These are phyloP conservation scores for Phytopythium delawarense DNA, from an alignment of 352 stramenopile species.

Conservation along the genomic window DNA sequence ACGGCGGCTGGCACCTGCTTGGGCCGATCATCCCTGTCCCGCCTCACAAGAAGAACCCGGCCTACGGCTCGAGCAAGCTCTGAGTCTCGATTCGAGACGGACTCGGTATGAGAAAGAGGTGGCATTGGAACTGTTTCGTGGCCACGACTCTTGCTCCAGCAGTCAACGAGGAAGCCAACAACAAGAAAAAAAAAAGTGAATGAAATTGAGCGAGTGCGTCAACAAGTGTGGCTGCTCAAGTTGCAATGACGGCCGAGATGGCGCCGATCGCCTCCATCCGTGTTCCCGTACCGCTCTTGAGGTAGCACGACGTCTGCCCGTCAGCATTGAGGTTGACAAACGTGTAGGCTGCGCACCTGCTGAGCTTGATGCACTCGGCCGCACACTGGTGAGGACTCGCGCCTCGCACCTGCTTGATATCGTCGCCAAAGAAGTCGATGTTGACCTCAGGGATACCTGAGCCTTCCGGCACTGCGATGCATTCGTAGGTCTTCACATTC, in stretches of 20 bases:
- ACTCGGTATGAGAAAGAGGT: too few species aligned
- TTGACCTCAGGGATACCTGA: slow-evolving; percentile 18
- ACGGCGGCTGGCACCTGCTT: slow-evolving; percentile 78
- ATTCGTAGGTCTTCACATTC: slow-evolving; percentile 29
- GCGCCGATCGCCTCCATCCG: slow-evolving; percentile 4
- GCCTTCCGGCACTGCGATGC: slow-evolving; percentile 10
- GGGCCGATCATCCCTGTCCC: slow-evolving; percentile 73
- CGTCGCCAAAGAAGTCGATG: slow-evolving; percentile 24
- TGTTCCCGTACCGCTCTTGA: slow-evolving; percentile 21
- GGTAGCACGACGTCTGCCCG: slow-evolving; percentile 20
- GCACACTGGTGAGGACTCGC: slow-evolving; percentile 10
- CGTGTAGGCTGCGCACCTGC: slow-evolving; percentile 18
- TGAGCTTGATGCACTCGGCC: slow-evolving; percentile 3
- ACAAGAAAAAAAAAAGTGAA: not conserved
- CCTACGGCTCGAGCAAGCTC: slow-evolving; percentile 78
- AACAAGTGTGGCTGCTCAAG: not conserved
- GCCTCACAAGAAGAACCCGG: slow-evolving; percentile 65
- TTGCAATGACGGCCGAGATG: slow-evolving; percentile 9
- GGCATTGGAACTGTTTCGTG: too few species aligned
- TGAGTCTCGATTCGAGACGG: slow-evolving; percentile 11
- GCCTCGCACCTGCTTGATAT: slow-evolving; percentile 11
- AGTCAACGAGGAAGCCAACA: not conserved
- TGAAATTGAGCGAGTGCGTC: not conserved
- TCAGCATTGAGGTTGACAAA: slow-evolving; percentile 21
- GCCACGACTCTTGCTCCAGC: too few species aligned